Conservation (phyloP, 495 filamentous ascomycete genomes). For the Baudoinia panamericana region DNA sequence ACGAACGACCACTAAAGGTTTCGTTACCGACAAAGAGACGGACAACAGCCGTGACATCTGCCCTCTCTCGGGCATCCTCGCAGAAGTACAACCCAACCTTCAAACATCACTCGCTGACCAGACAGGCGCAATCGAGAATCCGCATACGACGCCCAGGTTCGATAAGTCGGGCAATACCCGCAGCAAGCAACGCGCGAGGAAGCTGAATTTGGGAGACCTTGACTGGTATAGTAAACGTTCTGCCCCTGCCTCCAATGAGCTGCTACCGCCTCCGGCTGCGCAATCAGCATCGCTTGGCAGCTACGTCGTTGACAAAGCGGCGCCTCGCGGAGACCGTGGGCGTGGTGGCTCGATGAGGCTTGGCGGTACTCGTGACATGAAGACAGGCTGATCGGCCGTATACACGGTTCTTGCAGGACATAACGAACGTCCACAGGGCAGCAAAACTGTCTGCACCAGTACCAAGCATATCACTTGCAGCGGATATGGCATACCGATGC, state of each 20-base stretch:
- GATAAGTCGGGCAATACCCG: constrained; percentile 64
- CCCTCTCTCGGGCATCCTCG: not conserved
- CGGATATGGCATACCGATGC: too few relatives aligned
- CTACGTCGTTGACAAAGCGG: constrained; percentile 7
- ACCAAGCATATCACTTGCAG: too few relatives aligned
- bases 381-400: constrained; percentile 5
- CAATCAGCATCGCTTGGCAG: constrained; percentile 5
- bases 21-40: not conserved
- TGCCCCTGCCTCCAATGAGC: constrained; percentile 3
- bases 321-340: not conserved
- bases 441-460: not conserved
- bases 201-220: constrained; percentile 89
- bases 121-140: constrained; percentile 22
- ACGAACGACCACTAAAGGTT: constrained; percentile 8
- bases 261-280: not conserved
- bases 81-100: not conserved
- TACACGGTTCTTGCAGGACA: constrained; percentile 5
- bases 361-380: constrained; percentile 1
- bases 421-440: not conserved
- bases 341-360: not conserved
- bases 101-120: constrained; percentile 15
- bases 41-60: not conserved
- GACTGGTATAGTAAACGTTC: constrained; percentile 54
- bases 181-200: constrained; percentile 68
- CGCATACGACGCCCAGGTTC: constrained; percentile 23